Base-by-base conservation (phyloP, 192 early-diverging fungal species). In the Coemansia sp. region DNA sequence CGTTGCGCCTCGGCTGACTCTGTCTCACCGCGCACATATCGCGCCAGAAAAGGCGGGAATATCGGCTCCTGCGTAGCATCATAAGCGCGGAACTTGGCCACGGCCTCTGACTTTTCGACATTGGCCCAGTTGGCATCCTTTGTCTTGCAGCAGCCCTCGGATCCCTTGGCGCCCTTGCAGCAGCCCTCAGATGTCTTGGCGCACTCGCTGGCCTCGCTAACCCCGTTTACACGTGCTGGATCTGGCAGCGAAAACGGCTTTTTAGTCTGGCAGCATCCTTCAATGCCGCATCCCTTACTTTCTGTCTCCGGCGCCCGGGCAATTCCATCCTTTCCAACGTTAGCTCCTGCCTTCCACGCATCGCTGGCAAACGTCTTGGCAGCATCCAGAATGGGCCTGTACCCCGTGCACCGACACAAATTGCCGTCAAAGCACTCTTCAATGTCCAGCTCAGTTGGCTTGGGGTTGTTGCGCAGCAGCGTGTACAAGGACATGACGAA, bases 341-440 rank as follows among this genome's bases (percentile, higher is more conserved):
- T 27, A 4, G 69, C n/a, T 19, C 76, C 65, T 4, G 52, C 56
- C 65, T 71, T 81, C 79, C 73, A 82, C 50, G 79, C 74, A 43
- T 69, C 57, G 41, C 66, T 72, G n/a, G 73, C 71, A 75, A 84
- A 84, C 18, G 86, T 88, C 72, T 90, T 91, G 50, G 90, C 92
- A 16, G 91, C 91, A 37, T 94, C 91, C 16, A 95, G 64, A 64
- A 95, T 95, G 3, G 92, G 91, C 5, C 92, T 65, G 62, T 95
- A 95, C 24, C 93, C 93, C 6, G 93, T 95, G 84, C 93, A 95
- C n/a, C 93, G 79, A 69, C 93, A 95, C 66, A 95, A 67, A 70
- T 95, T 94, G 49, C 88, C 93, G 62, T 95, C 93, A 66, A 94
- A 93, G 38, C 88, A 85, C 55, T 88, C 88, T 63, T 95, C 91